Evolutionary conservation across 2,329 filamentous ascomycete genomes (phyloP), one percentile per base, ranked within the genome.

Genomic region (Aspergillus melleus): DNA sequence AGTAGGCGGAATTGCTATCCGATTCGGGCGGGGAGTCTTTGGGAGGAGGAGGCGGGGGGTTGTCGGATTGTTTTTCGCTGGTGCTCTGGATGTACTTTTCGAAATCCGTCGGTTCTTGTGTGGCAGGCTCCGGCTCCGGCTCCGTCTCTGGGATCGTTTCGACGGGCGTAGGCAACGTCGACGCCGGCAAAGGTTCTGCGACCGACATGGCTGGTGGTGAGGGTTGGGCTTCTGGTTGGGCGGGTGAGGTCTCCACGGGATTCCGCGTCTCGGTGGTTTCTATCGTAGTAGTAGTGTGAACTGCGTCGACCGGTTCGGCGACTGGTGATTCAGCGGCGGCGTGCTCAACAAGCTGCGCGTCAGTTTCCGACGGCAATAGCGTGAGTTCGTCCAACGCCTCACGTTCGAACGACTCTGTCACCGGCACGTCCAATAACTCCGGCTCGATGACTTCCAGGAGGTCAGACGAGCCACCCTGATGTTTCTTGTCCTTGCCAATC

Each of bases 11-110:
- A n/a, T 68, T 63, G 46, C 66, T 64, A 46, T 58, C 70, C 39
- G 57, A 64, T 49, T 58, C 64, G 24, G 63, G 69, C 6, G 73
- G 69, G 3, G 69, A 72, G 57, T 74, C 74, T 64, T 77, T 77
- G 2, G 76, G 74, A 22, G 75, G 76, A 6, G 72, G 72, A 5
- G 67, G 64, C 10, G 72, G 72, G 32, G 56, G 71, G 66, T 19
- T 67, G 68, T 44, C 29, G 44, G 42, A 30, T 68, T 47, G 19
- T 50, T 65, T 67, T 22, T 74, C 68, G 39, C 68, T 70, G 16
- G 70, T 79, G 57, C 70, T 74, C 29, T 76, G 72, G 50, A 79
- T 66, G 62, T 77, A 79, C 63, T 77, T 77, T 65, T 79, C 75
- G 52, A 77, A 73, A 59, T 79, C 77, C 19, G 72, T 76, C 54